Conservation (phyloP, 2,329 filamentous ascomycete genomes). For the Trichoderma brevicompactum region DNA sequence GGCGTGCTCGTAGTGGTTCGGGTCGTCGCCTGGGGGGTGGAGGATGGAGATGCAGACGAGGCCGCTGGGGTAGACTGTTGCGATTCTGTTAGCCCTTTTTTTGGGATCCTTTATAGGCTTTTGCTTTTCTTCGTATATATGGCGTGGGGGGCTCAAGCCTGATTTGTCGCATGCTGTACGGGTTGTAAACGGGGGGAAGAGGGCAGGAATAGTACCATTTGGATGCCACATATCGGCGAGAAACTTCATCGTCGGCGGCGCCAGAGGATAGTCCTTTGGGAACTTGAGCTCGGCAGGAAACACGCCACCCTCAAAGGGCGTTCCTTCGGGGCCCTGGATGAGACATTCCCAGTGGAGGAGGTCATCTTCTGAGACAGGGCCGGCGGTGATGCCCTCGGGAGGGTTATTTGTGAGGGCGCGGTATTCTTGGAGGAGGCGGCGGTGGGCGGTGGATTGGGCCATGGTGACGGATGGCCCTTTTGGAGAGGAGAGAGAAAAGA, state of each 20-base stretch:
- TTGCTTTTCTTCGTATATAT: not conserved
- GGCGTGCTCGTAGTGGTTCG: constrained; percentile 96
- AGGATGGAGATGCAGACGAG: constrained; percentile 98
- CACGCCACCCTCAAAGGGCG: constrained; percentile 92
- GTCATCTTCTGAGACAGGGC: constrained; percentile 91
- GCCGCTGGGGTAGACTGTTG: constrained; percentile 82
- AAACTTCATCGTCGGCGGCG: constrained; percentile 96
- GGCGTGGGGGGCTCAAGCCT: not conserved
- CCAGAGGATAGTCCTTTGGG: constrained; percentile 94
- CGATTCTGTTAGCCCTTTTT: not conserved
- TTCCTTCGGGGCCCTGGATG: constrained; percentile 93
- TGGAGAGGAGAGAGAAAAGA: not conserved
- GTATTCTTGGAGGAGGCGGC: constrained; percentile 95
- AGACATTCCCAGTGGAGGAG: constrained; percentile 95
- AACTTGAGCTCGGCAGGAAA: constrained; percentile 96
- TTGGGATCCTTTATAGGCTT: not conserved
- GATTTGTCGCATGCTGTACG: constrained; percentile 2
- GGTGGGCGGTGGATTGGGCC: constrained; percentile 67
- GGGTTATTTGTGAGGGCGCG: constrained; percentile 90
- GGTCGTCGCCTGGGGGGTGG: constrained; percentile 93
- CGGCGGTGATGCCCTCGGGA: constrained; percentile 96
- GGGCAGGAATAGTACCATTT: constrained; percentile 66
- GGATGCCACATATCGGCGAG: constrained; percentile 94
- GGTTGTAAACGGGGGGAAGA: not conserved
- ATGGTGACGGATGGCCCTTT: constrained; percentile 41